Base-by-base conservation (phyloP, 108 stramenopile species). In the Skeletonema grethae region DNA sequence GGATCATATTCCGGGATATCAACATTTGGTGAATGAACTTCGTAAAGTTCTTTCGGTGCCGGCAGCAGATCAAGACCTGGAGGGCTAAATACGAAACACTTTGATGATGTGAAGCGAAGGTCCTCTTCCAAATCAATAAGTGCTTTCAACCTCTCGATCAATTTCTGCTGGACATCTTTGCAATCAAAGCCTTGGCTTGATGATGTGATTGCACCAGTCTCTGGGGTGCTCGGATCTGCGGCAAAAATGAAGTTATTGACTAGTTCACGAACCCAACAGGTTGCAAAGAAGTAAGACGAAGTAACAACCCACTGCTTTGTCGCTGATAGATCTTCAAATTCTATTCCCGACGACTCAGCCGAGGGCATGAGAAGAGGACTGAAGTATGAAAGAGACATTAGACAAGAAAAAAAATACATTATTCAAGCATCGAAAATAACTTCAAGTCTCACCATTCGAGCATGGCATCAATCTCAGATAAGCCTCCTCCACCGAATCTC, bases 41-140 rank as follows among this genome's bases (percentile, higher is more conserved):
- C 59, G 31, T 56, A 72, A 0, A 79, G 29, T 7, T 67, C 70
- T 56, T 63, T 72, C 22, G 78, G 78, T 7, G 78, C 57, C 31
- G 71, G 53, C 20, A 79, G 45, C 25, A 72, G 22, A 63, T 79
- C 71, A 0, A 79, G 60, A 48, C 71, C 78, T 62, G 84, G 84
- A 35, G 84, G 81, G 36, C 76, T 65, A 46, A 85, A 85, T 22
- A 28, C 38, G 18, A 63, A 72, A 48, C 77, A 81, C 38, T 82
- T 72, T 7, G 77, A 73, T 18, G 73, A 60, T 29, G 66, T 65
- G 57, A 79, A 82, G 5, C 60, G 43, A 45, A 85, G 66, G 20
- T 85, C 84, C 36, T 82, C 77, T 65, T 85, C 77, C 41, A 85
- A 25, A 9, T 78, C 77, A 11, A 82, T 64, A n/a, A 85, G 55